Base-by-base conservation (phyloP, 1,284 basidiomycete species). In the Spongispora temasekensis region DNA sequence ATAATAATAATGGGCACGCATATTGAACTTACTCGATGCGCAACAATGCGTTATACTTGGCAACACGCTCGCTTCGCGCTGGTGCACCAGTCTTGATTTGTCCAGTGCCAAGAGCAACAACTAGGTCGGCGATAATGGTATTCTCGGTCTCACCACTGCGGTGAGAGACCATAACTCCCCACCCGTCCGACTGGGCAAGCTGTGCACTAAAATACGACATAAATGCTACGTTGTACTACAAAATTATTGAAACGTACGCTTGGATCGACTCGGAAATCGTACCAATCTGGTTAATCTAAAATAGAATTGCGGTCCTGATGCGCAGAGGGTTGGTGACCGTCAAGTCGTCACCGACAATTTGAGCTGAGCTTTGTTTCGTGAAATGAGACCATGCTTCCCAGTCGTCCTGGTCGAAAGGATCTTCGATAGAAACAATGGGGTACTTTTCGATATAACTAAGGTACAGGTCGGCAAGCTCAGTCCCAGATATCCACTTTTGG, bases 91-190 rank as follows among this genome's bases (percentile, higher is more conserved):
- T 97, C 90, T 99, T 98, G 87, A 98, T 98, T 81, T 97, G 93
- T 68, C 96, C 96, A 60, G 85, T 85, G 67, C 93, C 93, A 69
- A 98, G 94, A 61, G 91, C 97, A 68, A 99, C 95, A 65, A 90
- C 89, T 67, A 99, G 90, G 81, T 99, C 97, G 67, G 97, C 94
- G 73, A 99, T 99, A 79, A 97, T 88, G 62, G 94, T 97, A 81
- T 95, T 95, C 80, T 94, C 93, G 48, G 94, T 94, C 83, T 98
- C 96, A 76, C 97, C 97, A 66, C 91, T 95, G 71, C 97, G 95
- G 88, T 99, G 97, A 65, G 96, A 98, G 77, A 97, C 93, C 97
- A 99, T 99, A 80, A 98, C 94, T 77, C 94, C 95, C 97, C 97
- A 99, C 66, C 93, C 93, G 75, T 95, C 94, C 46, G 93, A 95